These are phyloP conservation scores for Tilletia setariae DNA, from an alignment of 1,284 basidiomycete species.

Conservation along the genomic window DNA sequence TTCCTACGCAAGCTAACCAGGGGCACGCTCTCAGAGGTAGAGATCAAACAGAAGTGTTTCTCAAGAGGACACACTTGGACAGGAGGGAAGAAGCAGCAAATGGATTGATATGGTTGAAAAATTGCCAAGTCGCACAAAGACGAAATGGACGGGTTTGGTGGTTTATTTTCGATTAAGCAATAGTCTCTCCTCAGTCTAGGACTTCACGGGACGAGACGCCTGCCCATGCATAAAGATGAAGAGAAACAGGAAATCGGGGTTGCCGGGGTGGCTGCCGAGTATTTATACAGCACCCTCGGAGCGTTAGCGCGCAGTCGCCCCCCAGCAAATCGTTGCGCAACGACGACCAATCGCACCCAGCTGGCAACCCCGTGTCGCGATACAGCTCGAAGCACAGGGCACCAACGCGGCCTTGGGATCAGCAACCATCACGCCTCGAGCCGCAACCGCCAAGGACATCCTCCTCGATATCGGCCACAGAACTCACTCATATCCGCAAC, in stretches of 20 bases:
- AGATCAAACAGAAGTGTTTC: neutral
- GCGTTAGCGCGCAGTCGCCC: neutral
- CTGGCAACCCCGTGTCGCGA: too few relatives aligned
- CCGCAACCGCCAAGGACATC: too few relatives aligned
- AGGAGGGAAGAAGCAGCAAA: neutral
- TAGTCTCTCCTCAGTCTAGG: constrained; percentile 15
- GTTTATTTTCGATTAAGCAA: constrained; percentile 19
- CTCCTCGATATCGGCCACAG: too few relatives aligned
- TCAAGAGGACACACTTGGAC: neutral
- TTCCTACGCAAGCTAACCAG: too few relatives aligned
- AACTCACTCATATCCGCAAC: neutral
- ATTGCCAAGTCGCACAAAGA: constrained; percentile 17
- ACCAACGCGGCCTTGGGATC: too few relatives aligned
- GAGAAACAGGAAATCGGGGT: constrained; percentile 7
- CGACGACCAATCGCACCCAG: neutral
- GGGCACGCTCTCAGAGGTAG: too few relatives aligned
- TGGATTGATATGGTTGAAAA: neutral
- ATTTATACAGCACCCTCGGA: neutral
- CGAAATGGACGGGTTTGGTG: constrained; percentile 15
- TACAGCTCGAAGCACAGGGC: too few relatives aligned
- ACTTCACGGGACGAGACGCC: constrained; percentile 17
- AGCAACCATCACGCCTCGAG: too few relatives aligned
- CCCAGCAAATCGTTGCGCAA: constrained; percentile 9
- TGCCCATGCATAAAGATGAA: constrained; percentile 14
- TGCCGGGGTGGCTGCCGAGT: neutral